Conservation (phyloP, 1,284 basidiomycete species). For the Austropuccinia psidii region DNA sequence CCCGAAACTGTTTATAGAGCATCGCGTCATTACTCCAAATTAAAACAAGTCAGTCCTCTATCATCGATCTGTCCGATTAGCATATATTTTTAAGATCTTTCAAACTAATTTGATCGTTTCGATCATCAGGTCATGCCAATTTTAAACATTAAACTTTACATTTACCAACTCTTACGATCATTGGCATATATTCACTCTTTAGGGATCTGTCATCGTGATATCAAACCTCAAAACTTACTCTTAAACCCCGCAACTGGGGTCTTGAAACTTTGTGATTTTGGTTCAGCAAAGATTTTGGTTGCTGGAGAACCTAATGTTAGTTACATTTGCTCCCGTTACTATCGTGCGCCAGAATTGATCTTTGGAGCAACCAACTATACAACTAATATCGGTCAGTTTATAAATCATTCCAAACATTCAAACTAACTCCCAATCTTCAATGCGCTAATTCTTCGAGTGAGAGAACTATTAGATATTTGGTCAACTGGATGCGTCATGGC, state of each 20-base stretch:
- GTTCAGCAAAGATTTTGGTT: conserved; percentile 95
- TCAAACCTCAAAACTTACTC: conserved; percentile 97
- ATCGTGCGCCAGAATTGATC: conserved; percentile 97
- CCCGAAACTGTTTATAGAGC: conserved; percentile 99
- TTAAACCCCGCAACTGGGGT: conserved; percentile 93
- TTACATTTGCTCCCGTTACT: conserved; percentile 99
- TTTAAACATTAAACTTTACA: conserved; percentile 96
- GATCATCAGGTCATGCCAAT: conserved; percentile 72
- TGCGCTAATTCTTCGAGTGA: background rate
- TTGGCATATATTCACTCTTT: conserved; percentile 97
- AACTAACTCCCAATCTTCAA: background rate
- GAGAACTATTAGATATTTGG: conserved; percentile 79
- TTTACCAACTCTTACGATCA: conserved; percentile 95
- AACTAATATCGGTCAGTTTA: conserved; percentile 85
- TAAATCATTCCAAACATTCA: conserved; percentile 7
- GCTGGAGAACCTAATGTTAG: conserved; percentile 97
- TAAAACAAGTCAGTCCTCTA: conserved; percentile 64
- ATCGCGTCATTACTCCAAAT: conserved; percentile 95
- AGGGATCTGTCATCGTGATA: conserved; percentile 81
- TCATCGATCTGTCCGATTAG: background rate
- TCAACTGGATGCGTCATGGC: conserved; percentile 99
- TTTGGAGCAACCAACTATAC: conserved; percentile 99
- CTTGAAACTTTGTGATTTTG: conserved; percentile 98
- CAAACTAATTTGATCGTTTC: background rate
- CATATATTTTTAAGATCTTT: background rate